A percentile compares a stretch with the other conserved stretches of the same genome.
Conservation (phyloP, 2,329 filamentous ascomycete species). For the Colletotrichum eremochloae region DNA sequence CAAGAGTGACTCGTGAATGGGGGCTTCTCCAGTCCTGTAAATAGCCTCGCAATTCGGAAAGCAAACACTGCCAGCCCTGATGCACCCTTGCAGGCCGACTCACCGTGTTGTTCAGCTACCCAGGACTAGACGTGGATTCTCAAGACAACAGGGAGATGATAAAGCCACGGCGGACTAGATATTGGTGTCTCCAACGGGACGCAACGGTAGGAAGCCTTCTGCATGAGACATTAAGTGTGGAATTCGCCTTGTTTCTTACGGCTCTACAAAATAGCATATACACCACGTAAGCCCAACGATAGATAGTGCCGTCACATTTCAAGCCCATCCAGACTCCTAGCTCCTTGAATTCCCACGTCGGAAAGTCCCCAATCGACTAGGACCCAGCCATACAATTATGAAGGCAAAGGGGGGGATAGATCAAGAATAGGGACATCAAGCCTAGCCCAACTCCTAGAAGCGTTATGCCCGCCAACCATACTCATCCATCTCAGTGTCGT, state of each 20-base stretch:
- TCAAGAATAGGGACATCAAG: not conserved
- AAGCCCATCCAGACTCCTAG: constrained; percentile 11
- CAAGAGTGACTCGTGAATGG: not conserved
- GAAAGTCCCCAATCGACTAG: not conserved
- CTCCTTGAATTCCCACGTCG: not conserved
- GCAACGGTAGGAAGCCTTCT: not conserved
- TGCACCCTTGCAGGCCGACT: not conserved
- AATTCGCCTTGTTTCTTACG: not conserved
- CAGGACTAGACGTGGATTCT: not conserved
- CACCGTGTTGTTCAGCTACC: not conserved
- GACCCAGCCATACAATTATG: not conserved
- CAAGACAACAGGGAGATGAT: not conserved
- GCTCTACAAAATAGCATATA: not conserved
- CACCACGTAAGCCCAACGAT: not conserved
- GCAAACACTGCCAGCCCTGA: not conserved
- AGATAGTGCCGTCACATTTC: not conserved
- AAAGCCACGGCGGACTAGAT: not conserved
- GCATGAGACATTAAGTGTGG: not conserved
- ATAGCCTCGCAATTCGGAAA: constrained; percentile 1
- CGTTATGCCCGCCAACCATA: not conserved
- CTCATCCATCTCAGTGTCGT: constrained; percentile 5
- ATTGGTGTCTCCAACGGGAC: not conserved
- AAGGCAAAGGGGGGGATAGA: not conserved
- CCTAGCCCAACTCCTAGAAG: constrained; percentile 9
- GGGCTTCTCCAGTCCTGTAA: constrained; percentile 4